Conservation (phyloP, 1,284 basidiomycete species). For the Sphaerobolus stellatus region DNA sequence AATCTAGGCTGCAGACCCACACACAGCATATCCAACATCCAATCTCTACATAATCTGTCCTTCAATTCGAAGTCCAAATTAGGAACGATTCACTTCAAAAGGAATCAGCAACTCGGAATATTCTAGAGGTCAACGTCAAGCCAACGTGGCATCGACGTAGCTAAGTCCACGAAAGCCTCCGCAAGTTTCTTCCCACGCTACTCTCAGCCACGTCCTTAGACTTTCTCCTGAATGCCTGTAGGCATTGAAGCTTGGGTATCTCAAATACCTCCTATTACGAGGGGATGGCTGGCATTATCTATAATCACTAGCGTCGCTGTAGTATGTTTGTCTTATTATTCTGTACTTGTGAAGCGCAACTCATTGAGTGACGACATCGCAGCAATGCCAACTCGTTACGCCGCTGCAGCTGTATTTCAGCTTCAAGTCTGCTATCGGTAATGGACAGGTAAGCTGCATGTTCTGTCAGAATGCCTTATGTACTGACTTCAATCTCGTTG, state of each 20-base stretch:
- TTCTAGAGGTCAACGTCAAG: neutral
- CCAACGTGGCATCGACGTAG: neutral
- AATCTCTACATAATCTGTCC: neutral
- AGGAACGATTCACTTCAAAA: neutral
- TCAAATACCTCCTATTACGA: conserved; percentile 87
- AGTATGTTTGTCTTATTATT: conserved; percentile 47
- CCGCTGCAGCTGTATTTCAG: conserved; percentile 92
- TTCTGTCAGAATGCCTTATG: neutral
- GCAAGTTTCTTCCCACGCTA: neutral
- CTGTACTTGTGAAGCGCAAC: neutral
- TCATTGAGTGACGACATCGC: neutral
- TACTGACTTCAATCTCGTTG: too few species aligned
- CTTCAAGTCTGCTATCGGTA: conserved; percentile 77
- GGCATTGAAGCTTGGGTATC: conserved; percentile 81
- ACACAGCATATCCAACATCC: too few species aligned
- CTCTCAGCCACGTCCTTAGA: neutral
- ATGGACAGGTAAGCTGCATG: conserved; percentile 66
- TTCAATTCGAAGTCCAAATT: neutral
- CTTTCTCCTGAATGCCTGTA: conserved; percentile 55
- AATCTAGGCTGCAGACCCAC: too few species aligned
- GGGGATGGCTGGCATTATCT: conserved; percentile 76
- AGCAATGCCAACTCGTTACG: conserved; percentile 92
- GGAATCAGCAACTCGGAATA: neutral
- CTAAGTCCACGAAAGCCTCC: too few species aligned
- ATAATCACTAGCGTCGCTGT: conserved; percentile 81